These are phyloP conservation scores for Aspergillus mulundensis DNA, from an alignment of 495 filamentous ascomycete genomes.

Conservation along the genomic window DNA sequence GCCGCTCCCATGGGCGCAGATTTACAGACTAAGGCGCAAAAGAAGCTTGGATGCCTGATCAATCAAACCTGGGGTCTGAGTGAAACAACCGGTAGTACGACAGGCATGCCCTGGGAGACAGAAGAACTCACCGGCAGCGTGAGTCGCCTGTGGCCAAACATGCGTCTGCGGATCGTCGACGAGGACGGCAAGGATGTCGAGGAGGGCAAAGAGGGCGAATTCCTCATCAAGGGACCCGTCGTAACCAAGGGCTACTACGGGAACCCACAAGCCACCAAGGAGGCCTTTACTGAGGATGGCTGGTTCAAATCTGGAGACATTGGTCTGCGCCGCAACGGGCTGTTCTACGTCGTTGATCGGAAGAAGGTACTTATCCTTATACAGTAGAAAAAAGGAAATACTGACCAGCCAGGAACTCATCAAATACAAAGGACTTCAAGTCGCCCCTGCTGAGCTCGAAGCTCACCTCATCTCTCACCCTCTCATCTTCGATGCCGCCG, in stretches of 20 bases:
- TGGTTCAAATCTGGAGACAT: slow-evolving; percentile 60
- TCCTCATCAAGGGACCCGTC: slow-evolving; percentile 64
- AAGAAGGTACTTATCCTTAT: slow-evolving; percentile 44
- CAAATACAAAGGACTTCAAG: slow-evolving; percentile 72
- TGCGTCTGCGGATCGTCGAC: slow-evolving; percentile 49
- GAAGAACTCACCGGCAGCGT: slow-evolving; percentile 58
- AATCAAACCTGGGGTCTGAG: slow-evolving; percentile 76
- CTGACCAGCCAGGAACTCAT: slow-evolving; percentile 56
- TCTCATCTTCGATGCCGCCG: slow-evolving; percentile 64
- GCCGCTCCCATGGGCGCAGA: slow-evolving; percentile 73
- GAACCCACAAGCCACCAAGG: slow-evolving; percentile 48
- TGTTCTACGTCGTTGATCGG: slow-evolving; percentile 53
- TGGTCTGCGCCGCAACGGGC: slow-evolving; percentile 46
- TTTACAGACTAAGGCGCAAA: slow-evolving; percentile 42
- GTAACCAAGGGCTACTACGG: slow-evolving; percentile 48
- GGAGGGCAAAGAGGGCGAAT: slow-evolving; percentile 44
- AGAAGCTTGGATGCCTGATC: slow-evolving; percentile 36
- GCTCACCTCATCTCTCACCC: slow-evolving; percentile 57
- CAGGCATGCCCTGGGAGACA: slow-evolving; percentile 38
- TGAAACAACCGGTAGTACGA: slow-evolving; percentile 55
- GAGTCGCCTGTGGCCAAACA: slow-evolving; percentile 40
- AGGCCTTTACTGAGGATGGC: slow-evolving; percentile 46
- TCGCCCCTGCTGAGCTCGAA: slow-evolving; percentile 73
- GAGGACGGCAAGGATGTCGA: slow-evolving; percentile 53
- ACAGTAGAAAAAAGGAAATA: too few species aligned